phyloP scores from a whole-genome alignment of 768 basidiomycete genomes.

The Tulasnella calospora region DNA sequence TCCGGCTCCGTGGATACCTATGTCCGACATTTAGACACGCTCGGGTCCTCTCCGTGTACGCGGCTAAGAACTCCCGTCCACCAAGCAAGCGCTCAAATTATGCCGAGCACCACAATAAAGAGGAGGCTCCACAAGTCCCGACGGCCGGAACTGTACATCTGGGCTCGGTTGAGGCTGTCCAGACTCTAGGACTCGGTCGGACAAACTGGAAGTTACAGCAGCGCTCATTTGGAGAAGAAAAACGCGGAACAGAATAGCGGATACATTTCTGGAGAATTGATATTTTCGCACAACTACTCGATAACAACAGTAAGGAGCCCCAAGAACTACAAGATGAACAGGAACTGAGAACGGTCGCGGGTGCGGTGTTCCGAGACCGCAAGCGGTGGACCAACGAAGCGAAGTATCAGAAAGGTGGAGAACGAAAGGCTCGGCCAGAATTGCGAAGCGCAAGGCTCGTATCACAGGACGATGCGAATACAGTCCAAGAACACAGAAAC shows the following conservation, averaged over 20 bases:
- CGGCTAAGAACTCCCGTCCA: background rate
- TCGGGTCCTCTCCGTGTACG: slow-evolving; percentile 1
- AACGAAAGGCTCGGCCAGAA: background rate
- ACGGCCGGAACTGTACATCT: background rate
- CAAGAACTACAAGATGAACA: background rate
- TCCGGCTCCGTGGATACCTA: background rate
- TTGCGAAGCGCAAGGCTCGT: background rate
- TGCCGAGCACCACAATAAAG: slow-evolving; percentile 8
- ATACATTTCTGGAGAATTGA: background rate
- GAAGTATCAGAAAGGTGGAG: background rate
- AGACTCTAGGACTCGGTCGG: background rate
- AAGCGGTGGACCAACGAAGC: background rate
- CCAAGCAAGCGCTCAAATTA: background rate
- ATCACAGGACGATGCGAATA: background rate
- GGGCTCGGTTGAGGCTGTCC: background rate
- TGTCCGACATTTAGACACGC: background rate
- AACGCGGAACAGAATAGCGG: background rate
- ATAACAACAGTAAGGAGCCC: background rate
- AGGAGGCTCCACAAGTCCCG: slow-evolving; percentile 4
- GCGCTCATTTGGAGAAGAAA: background rate
- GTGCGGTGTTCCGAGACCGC: background rate
- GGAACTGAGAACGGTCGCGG: background rate
- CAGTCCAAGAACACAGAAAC: background rate
- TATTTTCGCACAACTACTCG: slow-evolving; percentile 3
- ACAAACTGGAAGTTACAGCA: background rate